phyloP scores from a whole-genome alignment of 345 rosid genomes.

The Eucalyptus grandis region DNA sequence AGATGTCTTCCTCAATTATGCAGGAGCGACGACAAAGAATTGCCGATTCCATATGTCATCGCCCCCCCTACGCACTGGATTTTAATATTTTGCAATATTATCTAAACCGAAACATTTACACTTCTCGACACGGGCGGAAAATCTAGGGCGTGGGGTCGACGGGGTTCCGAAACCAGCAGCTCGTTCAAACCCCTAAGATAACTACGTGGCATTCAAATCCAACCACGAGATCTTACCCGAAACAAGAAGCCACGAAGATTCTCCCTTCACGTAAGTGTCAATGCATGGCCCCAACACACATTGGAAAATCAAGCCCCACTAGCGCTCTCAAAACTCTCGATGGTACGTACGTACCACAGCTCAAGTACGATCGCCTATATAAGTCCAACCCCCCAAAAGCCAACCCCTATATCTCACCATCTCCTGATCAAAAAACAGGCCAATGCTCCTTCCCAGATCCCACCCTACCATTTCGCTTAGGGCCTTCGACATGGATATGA shows the following conservation, averaged over 20 bases:
- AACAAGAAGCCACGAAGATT: neutral
- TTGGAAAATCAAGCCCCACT: neutral
- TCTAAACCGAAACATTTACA: neutral
- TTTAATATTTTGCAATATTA: neutral
- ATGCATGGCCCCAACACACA: constrained; percentile 5
- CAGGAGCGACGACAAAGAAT: neutral
- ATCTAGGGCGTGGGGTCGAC: neutral
- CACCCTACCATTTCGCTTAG: neutral
- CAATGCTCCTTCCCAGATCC: neutral
- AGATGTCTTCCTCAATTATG: neutral
- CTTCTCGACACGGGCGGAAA: neutral
- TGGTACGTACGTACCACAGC: neutral
- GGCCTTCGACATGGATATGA: neutral
- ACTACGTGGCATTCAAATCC: neutral
- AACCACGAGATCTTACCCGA: neutral
- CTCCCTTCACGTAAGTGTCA: constrained; percentile 11
- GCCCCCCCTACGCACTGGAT: neutral
- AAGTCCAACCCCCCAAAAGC: neutral
- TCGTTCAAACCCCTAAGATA: neutral
- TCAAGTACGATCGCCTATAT: neutral
- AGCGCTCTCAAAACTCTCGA: neutral
- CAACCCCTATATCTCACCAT: neutral
- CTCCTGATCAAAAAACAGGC: neutral
- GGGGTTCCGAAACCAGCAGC: neutral
- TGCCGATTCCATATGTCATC: neutral